phyloP scores from a whole-genome alignment of 257 asterid genomes.

The Solanum bulbocastanum region DNA sequence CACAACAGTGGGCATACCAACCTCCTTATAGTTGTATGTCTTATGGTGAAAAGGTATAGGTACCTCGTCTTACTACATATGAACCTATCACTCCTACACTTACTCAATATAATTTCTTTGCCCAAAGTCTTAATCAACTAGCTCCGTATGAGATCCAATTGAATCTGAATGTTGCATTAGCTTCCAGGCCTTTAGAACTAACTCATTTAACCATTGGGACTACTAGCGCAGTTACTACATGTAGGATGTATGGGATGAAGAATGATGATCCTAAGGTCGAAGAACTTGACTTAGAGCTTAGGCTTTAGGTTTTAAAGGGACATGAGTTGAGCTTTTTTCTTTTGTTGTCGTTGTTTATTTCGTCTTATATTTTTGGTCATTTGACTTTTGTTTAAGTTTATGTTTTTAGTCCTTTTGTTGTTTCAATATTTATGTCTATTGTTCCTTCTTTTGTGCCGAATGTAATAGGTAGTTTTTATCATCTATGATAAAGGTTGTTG shows the following conservation, averaged over 20 bases:
- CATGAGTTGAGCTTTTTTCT: not conserved
- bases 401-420: not conserved
- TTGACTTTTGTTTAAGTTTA: not conserved
- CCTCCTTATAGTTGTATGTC: not conserved
- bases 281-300: no score
- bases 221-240: no score
- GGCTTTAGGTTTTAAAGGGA: no score
- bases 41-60: not conserved
- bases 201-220: no score
- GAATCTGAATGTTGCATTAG: not conserved
- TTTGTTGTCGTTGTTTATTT: no score
- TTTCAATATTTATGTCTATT: no score
- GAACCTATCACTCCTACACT: no score
- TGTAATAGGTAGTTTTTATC: not conserved
- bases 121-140: not conserved
- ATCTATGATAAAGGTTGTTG: not conserved
- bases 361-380: not conserved
- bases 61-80: no score
- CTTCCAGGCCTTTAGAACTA: not conserved
- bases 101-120: no score
- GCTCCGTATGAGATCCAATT: not conserved
- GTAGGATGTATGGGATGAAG: no score
- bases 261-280: no score
- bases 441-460: not conserved
- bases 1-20: no score